Percentiles rank a stretch among this genome's conserved stretches.
These are phyloP conservation scores for Populus hybrid DNA, from an alignment of 441 rosid species.

Conservation along the genomic window DNA sequence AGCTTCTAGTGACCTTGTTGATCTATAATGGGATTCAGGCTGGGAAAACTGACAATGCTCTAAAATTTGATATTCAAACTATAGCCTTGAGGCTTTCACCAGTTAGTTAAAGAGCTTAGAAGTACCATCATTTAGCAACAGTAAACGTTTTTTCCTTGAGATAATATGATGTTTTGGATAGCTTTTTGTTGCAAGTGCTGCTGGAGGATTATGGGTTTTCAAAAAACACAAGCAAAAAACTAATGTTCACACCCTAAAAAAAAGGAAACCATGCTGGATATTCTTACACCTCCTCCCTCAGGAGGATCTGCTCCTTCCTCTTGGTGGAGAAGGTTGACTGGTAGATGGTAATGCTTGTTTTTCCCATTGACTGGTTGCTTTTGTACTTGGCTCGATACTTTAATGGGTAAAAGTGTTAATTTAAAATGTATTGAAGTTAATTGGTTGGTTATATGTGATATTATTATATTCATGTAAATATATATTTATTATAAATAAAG, in stretches of 20 bases:
- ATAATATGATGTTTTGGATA: constrained; percentile 18
- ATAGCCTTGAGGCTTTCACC: constrained; percentile 93
- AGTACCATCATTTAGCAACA: background rate
- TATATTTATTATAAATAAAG: too few species aligned
- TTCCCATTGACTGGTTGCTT: background rate
- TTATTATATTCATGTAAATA: background rate
- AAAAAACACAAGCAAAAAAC: constrained; percentile 63
- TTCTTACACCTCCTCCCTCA: constrained; percentile 81
- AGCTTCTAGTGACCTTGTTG: background rate
- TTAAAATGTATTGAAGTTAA: background rate
- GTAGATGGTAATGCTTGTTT: background rate
- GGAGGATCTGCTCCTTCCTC: constrained; percentile 13
- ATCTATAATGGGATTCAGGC: constrained; percentile 80
- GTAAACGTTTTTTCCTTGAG: background rate
- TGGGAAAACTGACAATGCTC: constrained; percentile 85
- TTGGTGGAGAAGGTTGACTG: constrained; percentile 23
- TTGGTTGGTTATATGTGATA: too few species aligned
- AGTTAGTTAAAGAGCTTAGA: constrained; percentile 42
- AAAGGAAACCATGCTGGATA: constrained; percentile 78
- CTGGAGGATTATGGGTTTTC: constrained; percentile 67
- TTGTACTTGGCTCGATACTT: background rate
- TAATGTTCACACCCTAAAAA: constrained; percentile 77
- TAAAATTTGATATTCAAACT: constrained; percentile 88
- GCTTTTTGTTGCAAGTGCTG: constrained; percentile 74
- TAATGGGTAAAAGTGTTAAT: background rate